A percentile compares a stretch with the other conserved stretches of the same genome.
These are phyloP conservation scores for Epithele typhae DNA, from an alignment of 768 basidiomycete species.

Conservation along the genomic window DNA sequence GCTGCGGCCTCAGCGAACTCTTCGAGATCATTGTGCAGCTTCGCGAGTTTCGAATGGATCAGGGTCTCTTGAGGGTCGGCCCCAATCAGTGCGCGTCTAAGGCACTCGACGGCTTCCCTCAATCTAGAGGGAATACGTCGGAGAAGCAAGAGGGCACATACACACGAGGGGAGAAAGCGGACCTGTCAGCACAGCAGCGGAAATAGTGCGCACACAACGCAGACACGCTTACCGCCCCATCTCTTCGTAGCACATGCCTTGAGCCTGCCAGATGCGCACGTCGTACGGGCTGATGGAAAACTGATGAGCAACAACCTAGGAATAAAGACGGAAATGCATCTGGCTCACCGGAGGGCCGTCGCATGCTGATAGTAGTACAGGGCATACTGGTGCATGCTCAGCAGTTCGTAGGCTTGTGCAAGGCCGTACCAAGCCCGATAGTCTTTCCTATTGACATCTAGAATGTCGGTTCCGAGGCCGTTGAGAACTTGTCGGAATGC, in stretches of 20 bases:
- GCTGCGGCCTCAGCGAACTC: constrained; percentile 67
- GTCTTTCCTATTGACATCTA: constrained; percentile 95
- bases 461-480: constrained; percentile 3
- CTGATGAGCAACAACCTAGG: background rate
- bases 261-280: constrained; percentile 92
- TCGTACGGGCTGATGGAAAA: constrained; percentile 77
- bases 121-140: constrained; percentile 42
- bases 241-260: constrained; percentile 92
- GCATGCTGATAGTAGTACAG: constrained; percentile 96
- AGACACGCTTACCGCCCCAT: constrained; percentile 61
- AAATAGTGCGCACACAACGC: constrained; percentile 14
- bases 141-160: background rate
- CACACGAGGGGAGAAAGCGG: background rate
- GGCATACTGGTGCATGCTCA: constrained; percentile 96
- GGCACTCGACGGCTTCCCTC: constrained; percentile 87
- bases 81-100: constrained; percentile 83
- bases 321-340: background rate
- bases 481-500: constrained; percentile 1
- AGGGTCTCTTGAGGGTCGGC: constrained; percentile 74
- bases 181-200: constrained; percentile 12
- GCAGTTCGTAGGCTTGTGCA: constrained; percentile 94
- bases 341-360: constrained; percentile 74
- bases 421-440: constrained; percentile 98
- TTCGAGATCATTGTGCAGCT: constrained; percentile 60
- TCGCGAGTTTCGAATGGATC: constrained; percentile 71